Evolutionary conservation across 1,284 basidiomycete genomes (phyloP).

Genomic region (Coniferiporia weirii): DNA sequence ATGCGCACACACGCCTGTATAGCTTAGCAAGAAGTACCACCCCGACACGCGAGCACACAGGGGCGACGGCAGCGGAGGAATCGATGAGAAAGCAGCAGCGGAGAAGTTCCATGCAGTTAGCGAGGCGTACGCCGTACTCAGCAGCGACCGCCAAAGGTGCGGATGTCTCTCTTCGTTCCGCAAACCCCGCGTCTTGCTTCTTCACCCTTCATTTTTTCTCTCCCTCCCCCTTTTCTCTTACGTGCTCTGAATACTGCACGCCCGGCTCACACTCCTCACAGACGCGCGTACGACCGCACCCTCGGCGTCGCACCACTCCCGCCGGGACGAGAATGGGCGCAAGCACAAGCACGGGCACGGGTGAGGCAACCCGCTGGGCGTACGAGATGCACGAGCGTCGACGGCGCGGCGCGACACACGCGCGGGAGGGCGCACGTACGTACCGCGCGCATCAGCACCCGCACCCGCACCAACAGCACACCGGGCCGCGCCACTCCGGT

Average conservation of each 20-base stretch:
- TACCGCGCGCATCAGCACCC: slow-evolving; percentile 15
- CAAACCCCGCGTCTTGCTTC: background rate
- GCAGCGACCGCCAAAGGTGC: too few species aligned
- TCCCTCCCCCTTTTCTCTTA: background rate
- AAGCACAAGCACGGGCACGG: too few species aligned
- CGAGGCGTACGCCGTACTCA: too few species aligned
- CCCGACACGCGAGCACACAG: slow-evolving; percentile 37
- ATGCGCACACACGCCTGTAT: too few species aligned
- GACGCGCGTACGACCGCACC: slow-evolving; percentile 34
- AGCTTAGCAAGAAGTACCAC: slow-evolving; percentile 41
- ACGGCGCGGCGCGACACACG: slow-evolving; percentile 34
- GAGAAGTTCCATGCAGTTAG: slow-evolving; percentile 41
- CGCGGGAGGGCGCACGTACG: slow-evolving; percentile 33
- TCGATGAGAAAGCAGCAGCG: slow-evolving; percentile 32
- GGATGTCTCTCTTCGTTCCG: background rate
- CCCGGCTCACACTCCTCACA: too few species aligned
- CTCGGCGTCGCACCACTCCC: slow-evolving; percentile 17
- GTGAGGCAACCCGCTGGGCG: slow-evolving; percentile 22
- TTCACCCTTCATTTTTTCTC: background rate
- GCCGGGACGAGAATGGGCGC: too few species aligned
- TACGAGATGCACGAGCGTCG: slow-evolving; percentile 19
- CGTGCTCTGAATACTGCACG: too few species aligned
- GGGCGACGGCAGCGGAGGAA: too few species aligned
- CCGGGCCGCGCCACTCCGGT: background rate
- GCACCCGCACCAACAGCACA: slow-evolving; percentile 14